Evolutionary conservation across 371 early-diverging fungal species (phyloP).

Genomic region (Entomophthora muscae): DNA sequence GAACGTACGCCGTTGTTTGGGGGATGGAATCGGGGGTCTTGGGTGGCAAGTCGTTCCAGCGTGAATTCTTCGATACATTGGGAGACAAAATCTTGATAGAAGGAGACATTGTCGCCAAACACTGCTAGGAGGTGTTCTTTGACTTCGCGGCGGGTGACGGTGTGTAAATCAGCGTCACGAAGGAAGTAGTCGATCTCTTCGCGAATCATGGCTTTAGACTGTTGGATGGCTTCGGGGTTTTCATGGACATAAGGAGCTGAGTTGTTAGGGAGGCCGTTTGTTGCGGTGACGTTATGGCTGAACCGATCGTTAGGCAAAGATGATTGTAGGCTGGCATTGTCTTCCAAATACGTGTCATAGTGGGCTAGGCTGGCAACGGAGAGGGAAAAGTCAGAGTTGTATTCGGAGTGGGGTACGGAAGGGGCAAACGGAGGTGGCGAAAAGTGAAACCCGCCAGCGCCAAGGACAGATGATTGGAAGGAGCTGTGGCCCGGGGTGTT

Average conservation of each 20-base stretch:
- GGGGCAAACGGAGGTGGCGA: background rate
- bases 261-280: background rate
- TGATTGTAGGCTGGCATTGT: background rate
- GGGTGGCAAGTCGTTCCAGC: slow-evolving; percentile 11
- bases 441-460: background rate
- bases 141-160: slow-evolving; percentile 11
- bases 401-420: background rate
- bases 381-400: background rate
- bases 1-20: background rate
- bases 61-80: slow-evolving; percentile 12
- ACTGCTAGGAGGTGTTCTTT: slow-evolving; percentile 11
- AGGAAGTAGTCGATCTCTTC: slow-evolving; percentile 12
- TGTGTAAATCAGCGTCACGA: slow-evolving; percentile 11
- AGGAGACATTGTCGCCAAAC: slow-evolving; percentile 10
- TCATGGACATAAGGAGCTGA: background rate
- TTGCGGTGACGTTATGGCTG: background rate
- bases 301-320: background rate
- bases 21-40: too few relatives aligned
- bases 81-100: slow-evolving; percentile 9
- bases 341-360: slow-evolving; percentile 2
- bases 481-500: background rate
- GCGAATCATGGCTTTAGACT: slow-evolving; percentile 7
- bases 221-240: background rate
- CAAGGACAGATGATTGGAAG: background rate
- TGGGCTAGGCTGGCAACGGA: background rate